phyloP scores from a whole-genome alignment of 495 filamentous ascomycete species.

The Neurospora sp. region DNA sequence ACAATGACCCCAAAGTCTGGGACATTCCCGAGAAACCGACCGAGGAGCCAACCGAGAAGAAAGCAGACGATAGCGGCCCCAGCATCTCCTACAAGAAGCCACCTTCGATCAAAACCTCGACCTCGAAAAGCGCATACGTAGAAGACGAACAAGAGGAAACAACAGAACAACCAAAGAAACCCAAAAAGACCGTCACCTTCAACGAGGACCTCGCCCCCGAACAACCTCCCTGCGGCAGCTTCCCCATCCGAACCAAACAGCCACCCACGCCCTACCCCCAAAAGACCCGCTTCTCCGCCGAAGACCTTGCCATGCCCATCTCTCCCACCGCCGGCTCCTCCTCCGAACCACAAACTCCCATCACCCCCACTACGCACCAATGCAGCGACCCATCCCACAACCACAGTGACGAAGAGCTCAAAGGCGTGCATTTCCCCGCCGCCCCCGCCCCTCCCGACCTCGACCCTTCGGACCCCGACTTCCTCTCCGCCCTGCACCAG shows the following conservation, averaged over 20 bases:
- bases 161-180: conserved; percentile 6
- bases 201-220: conserved; percentile 15
- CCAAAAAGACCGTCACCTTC: conserved; percentile 19
- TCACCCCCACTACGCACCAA: neutral
- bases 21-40: conserved; percentile 11
- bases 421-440: conserved; percentile 27
- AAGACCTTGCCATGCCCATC: conserved; percentile 10
- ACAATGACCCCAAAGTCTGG: neutral
- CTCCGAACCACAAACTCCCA: conserved; percentile 52
- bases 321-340: conserved; percentile 15
- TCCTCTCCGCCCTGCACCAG: conserved; percentile 70
- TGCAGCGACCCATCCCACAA: conserved; percentile 29
- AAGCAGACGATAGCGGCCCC: neutral
- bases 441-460: conserved; percentile 48
- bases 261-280: conserved; percentile 1
- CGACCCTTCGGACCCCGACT: conserved; percentile 71
- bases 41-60: neutral
- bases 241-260: conserved; percentile 19
- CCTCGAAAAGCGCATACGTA: neutral
- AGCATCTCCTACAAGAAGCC: neutral
- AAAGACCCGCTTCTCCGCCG: conserved; percentile 18
- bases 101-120: neutral
- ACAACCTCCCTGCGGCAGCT: conserved; percentile 12
- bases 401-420: conserved; percentile 19
- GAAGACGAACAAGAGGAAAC: neutral